Percentiles rank a stretch among this genome's conserved stretches.
Evolutionary conservation across 768 basidiomycete species (phyloP).

Genomic region (Lentinula sp.): DNA sequence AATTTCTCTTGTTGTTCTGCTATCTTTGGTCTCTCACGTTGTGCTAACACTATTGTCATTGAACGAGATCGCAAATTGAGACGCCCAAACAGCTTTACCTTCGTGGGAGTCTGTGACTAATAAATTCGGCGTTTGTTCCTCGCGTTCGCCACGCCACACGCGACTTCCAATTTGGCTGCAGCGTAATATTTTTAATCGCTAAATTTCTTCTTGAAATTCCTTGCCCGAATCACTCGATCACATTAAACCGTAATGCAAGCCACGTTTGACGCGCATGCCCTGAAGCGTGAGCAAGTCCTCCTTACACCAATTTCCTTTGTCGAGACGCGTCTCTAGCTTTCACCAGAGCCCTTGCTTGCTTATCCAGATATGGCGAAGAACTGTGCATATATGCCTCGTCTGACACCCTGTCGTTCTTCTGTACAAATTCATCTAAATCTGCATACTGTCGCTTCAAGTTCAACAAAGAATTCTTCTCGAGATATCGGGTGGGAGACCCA

Average conservation of each 20-base stretch:
- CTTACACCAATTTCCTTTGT: constrained; percentile 6
- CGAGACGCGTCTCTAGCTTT: constrained; percentile 46
- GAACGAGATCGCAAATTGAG: too few relatives aligned
- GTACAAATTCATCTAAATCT: constrained; percentile 76
- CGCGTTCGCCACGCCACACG: too few relatives aligned
- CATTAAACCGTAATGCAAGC: constrained; percentile 48
- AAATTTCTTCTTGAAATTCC: too few relatives aligned
- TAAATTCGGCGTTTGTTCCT: too few relatives aligned
- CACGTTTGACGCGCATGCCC: constrained; percentile 50
- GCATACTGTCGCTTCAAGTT: constrained; percentile 80
- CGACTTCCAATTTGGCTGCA: too few relatives aligned
- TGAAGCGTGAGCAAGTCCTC: constrained; percentile 22
- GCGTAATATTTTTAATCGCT: too few relatives aligned
- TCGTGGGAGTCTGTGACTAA: too few relatives aligned
- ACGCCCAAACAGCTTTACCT: too few relatives aligned
- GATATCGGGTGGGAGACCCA: constrained; percentile 39
- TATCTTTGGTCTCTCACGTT: background rate
- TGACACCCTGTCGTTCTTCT: constrained; percentile 56
- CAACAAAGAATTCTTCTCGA: constrained; percentile 61
- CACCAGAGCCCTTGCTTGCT: constrained; percentile 66
- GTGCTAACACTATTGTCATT: too few relatives aligned
- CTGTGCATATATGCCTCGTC: constrained; percentile 60
- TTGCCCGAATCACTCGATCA: background rate
- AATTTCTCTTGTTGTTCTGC: background rate
- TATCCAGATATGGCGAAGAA: constrained; percentile 81